Evolutionary conservation across 345 rosid species (phyloP), one percentile per base, ranked within the genome.

Genomic region (Acer saccharum): DNA sequence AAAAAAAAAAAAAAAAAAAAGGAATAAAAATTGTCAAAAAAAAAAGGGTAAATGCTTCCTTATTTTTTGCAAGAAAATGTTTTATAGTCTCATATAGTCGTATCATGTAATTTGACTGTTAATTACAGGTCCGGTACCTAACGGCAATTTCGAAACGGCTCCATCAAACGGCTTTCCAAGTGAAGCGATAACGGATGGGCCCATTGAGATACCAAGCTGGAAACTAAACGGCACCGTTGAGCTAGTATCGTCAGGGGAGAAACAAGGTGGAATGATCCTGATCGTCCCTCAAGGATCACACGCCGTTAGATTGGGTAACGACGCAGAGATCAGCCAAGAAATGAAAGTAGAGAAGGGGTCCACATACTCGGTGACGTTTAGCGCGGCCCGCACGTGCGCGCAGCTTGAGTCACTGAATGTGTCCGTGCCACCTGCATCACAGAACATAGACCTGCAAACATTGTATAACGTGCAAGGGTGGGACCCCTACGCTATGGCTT

Each of bases 311-410:
- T 80, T 96, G 82, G 98, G 99, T 9, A 94, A 96, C 73, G 98
- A 96, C 65, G 99, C 98, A 0, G 92, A 91, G 90, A 88, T 96
- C 86, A 91, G 95, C 83, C 99, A 96, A 71, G 97, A 94, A 16
- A 74, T 96, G 43, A 73, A 85, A 78, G 94, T 96, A n/a, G 97
- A 94, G 81, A 96, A 93, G 75, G 98, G 99, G 1, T 83, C 89
- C 9, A 68, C 82, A 0, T 96, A 96, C 82, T 90, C 99, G 0
- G 90, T 96, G 18, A 92, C 99, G 32, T 94, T 96, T 82, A 92
- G 98, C n/a, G 98, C 99, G 18, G 97, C 99, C 7, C 97, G 99
- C 84, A 96, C 99, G 65, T 96, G 99, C 81, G 99, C 98, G 0
- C 99, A 94, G 86, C 87, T 94, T 62, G 99, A 96, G 79, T 88